phyloP scores from a whole-genome alignment of 2,329 filamentous ascomycete species.

The Fusarium sp. region DNA sequence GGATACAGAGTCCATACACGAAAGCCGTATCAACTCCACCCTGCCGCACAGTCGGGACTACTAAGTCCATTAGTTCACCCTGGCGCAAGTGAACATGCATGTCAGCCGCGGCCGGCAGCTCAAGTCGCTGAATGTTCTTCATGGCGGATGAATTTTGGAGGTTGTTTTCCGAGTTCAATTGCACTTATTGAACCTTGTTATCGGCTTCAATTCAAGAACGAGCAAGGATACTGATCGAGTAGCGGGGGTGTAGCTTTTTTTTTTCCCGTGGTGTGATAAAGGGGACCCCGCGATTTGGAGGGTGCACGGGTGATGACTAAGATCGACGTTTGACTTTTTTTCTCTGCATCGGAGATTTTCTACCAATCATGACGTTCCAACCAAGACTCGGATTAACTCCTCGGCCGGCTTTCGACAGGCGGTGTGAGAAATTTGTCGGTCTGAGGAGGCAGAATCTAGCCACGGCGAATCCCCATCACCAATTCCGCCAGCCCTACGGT shows the following conservation, averaged over 20 bases:
- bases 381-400: constrained; percentile 35
- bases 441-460: constrained; percentile 51
- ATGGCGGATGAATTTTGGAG: constrained; percentile 13
- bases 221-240: constrained; percentile 13
- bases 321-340: not conserved
- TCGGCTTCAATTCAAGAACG: not conserved
- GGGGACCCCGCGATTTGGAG: constrained; percentile 8
- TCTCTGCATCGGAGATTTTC: constrained; percentile 12
- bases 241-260: constrained; percentile 28
- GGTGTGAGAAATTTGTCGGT: constrained; percentile 55
- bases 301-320: constrained; percentile 6
- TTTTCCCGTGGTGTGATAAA: not conserved
- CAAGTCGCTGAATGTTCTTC: constrained; percentile 48
- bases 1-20: constrained; percentile 53
- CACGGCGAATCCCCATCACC: constrained; percentile 42
- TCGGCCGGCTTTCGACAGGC: constrained; percentile 42
- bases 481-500: constrained; percentile 35
- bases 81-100: constrained; percentile 77
- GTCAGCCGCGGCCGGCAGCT: constrained; percentile 70
- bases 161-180: not conserved
- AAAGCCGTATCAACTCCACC: constrained; percentile 70
- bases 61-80: constrained; percentile 67
- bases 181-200: constrained; percentile 8
- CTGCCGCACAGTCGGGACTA: constrained; percentile 59
- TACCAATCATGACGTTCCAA: constrained; percentile 12